Percentiles rank a stretch among this genome's conserved stretches.
Conservation (phyloP, 768 basidiomycete species). For the Mycena pura region DNA sequence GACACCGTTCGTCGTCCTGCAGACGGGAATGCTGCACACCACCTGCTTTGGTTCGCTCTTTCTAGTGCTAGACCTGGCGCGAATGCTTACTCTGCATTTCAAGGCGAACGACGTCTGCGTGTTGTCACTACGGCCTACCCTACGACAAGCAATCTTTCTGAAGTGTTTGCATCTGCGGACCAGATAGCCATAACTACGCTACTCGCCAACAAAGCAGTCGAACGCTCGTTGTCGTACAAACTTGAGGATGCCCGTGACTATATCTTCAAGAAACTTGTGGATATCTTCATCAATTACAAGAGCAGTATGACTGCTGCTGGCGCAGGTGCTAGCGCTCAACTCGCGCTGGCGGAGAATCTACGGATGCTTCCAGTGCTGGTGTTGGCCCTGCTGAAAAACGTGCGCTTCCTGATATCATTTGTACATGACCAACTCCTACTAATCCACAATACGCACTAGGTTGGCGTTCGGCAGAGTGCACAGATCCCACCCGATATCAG, state of each 20-base stretch:
- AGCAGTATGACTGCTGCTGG: slow-evolving; percentile 95
- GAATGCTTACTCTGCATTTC: background rate
- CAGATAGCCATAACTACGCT: slow-evolving; percentile 86
- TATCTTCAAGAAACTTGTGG: slow-evolving; percentile 83
- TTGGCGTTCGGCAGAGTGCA: slow-evolving; percentile 93
- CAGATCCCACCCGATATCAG: slow-evolving; percentile 97
- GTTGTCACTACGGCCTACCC: slow-evolving; percentile 89
- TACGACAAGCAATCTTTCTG: slow-evolving; percentile 86
- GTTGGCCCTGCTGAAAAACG: slow-evolving; percentile 93
- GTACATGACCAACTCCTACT: background rate
- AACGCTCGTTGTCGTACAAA: slow-evolving; percentile 83
- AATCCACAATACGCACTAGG: slow-evolving; percentile 51
- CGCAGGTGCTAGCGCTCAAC: slow-evolving; percentile 90
- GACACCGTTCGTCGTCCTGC: slow-evolving; percentile 90
- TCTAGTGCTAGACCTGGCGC: background rate
- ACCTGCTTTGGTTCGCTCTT: slow-evolving; percentile 77
- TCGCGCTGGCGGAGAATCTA: slow-evolving; percentile 92
- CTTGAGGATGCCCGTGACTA: slow-evolving; percentile 89
- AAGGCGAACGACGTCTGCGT: slow-evolving; percentile 86
- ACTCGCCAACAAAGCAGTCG: slow-evolving; percentile 92
- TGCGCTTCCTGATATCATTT: slow-evolving; percentile 44
- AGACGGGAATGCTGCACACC: slow-evolving; percentile 94
- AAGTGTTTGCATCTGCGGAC: slow-evolving; percentile 90
- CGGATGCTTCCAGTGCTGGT: slow-evolving; percentile 92
- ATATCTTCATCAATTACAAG: slow-evolving; percentile 89